Percentiles rank a stretch among this genome's conserved stretches.
phyloP scores from a whole-genome alignment of 495 filamentous ascomycete genomes.

The Parachaetomium inaequale region DNA sequence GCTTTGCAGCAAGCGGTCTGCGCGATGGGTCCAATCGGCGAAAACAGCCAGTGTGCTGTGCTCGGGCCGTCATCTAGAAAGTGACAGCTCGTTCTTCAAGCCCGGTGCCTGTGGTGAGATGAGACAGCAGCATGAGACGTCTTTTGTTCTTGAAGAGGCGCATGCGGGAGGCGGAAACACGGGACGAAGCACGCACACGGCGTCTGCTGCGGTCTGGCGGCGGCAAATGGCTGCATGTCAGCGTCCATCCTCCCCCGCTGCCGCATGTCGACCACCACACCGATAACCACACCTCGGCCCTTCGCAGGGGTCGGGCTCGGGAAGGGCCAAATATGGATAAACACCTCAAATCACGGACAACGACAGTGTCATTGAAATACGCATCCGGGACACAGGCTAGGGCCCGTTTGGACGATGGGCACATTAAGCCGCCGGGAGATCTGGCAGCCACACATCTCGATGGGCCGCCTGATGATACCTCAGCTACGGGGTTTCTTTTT shows the following conservation, averaged over 20 bases:
- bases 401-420: background rate
- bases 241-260: background rate
- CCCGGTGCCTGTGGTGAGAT: background rate
- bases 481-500: background rate
- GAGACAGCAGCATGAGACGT: background rate
- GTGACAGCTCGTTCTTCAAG: background rate
- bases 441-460: background rate
- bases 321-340: background rate
- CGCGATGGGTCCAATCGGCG: background rate
- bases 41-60: background rate
- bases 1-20: conserved; percentile 6
- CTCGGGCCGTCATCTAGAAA: background rate
- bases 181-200: background rate
- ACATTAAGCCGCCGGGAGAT: background rate
- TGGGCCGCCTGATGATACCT: background rate
- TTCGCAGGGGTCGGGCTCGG: background rate
- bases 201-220: background rate
- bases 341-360: background rate
- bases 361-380: background rate
- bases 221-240: background rate
- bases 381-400: background rate
- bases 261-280: background rate
- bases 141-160: background rate
- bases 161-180: background rate
- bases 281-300: conserved; percentile 2